A percentile compares a stretch with the other conserved stretches of the same genome.
These are phyloP conservation scores for Gossypium raimondii DNA, from an alignment of 345 rosid species.

Conservation along the genomic window DNA sequence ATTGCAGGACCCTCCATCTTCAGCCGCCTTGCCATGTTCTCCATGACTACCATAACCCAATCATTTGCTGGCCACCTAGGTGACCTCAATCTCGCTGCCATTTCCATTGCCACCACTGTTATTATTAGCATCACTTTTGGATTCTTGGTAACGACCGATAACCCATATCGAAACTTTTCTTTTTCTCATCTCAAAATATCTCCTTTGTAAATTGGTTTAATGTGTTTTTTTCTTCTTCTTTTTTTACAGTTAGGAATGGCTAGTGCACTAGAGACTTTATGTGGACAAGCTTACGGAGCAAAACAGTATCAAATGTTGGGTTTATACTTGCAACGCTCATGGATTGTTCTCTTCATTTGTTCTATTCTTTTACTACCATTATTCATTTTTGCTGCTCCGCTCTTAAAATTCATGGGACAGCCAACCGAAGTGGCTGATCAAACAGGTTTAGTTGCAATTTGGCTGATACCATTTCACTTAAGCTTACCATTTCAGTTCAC, in stretches of 20 bases:
- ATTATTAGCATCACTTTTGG: slow-evolving; percentile 44
- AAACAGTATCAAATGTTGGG: slow-evolving; percentile 41
- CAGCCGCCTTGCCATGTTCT: slow-evolving; percentile 52
- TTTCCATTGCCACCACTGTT: slow-evolving; percentile 50
- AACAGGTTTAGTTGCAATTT: slow-evolving; percentile 45
- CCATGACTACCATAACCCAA: slow-evolving; percentile 45
- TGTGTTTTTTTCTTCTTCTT: neutral
- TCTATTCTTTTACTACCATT: slow-evolving; percentile 42
- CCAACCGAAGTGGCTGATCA: slow-evolving; percentile 40
- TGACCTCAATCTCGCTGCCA: slow-evolving; percentile 49
- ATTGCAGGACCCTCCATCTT: slow-evolving; percentile 51
- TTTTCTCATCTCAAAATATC: neutral
- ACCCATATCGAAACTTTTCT: neutral
- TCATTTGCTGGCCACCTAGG: slow-evolving; percentile 48
- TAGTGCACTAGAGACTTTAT: slow-evolving; percentile 50
- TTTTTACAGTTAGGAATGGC: slow-evolving; percentile 49
- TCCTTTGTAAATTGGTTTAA: neutral
- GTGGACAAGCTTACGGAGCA: slow-evolving; percentile 62
- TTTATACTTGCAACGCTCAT: slow-evolving; percentile 52
- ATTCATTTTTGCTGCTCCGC: slow-evolving; percentile 39
- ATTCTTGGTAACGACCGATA: slow-evolving; percentile 32
- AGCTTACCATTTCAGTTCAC: slow-evolving; percentile 58
- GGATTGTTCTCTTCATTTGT: slow-evolving; percentile 42
- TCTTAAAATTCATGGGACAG: slow-evolving; percentile 52
- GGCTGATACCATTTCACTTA: slow-evolving; percentile 55